A percentile compares a stretch with the other conserved stretches of the same genome.
Conservation (phyloP, 768 basidiomycete genomes). For the Calocera cornea region DNA sequence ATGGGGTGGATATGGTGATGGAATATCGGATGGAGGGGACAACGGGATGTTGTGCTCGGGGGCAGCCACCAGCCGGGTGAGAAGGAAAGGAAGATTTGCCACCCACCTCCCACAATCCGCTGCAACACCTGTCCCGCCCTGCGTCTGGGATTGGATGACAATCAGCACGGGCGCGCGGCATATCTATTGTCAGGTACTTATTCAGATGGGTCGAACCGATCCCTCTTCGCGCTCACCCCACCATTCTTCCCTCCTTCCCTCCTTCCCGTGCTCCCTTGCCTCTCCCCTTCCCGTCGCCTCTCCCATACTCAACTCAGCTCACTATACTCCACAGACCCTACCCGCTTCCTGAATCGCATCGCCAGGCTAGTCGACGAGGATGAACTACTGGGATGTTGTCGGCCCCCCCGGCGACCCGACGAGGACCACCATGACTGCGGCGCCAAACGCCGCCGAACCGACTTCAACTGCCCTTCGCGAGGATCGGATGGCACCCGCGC, state of each 20-base stretch:
- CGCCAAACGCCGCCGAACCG: no score
- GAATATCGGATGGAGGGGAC: constrained; percentile 3
- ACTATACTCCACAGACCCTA: background rate
- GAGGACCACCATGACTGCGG: background rate
- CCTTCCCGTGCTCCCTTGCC: background rate
- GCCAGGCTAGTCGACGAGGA: background rate
- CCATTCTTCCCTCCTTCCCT: background rate
- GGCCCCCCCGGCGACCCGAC: background rate
- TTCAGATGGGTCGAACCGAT: background rate
- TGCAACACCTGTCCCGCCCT: background rate
- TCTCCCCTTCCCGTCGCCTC: background rate
- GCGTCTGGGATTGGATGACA: background rate
- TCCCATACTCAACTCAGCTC: background rate
- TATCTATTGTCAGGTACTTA: background rate
- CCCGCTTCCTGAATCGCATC: background rate
- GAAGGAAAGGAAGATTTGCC: constrained; percentile 4
- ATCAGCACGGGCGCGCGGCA: background rate
- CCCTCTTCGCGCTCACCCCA: background rate
- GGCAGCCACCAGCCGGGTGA: background rate
- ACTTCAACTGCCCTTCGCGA: no score
- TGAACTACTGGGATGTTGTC: background rate
- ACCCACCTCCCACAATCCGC: background rate
- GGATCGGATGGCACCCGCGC: no score
- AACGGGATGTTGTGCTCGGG: background rate
- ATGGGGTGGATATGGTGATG: background rate